phyloP scores from a whole-genome alignment of 805 yeast species.

The Schwanniomyces pseudopolymorphus region DNA sequence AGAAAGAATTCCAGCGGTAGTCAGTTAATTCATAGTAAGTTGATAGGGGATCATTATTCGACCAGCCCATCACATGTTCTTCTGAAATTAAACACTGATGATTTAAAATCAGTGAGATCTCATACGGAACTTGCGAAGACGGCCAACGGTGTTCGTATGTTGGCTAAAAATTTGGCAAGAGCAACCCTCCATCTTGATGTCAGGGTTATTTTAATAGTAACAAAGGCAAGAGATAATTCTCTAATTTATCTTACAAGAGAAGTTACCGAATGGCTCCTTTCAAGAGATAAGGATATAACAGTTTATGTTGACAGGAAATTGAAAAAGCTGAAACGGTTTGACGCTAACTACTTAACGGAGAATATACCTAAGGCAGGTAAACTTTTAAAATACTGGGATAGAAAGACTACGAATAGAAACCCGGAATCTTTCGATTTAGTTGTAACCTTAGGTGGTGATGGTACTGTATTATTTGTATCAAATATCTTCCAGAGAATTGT shows the following conservation, averaged over 20 bases:
- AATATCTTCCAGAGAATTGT: slow-evolving; percentile 44
- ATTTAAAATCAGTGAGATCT: slow-evolving; percentile 56
- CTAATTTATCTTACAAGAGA: slow-evolving; percentile 75
- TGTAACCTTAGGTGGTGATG: slow-evolving; percentile 47
- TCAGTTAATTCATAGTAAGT: slow-evolving; percentile 31
- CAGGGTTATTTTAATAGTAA: slow-evolving; percentile 72
- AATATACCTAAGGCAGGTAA: slow-evolving; percentile 47
- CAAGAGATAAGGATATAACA: slow-evolving; percentile 30
- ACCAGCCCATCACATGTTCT: slow-evolving; percentile 21
- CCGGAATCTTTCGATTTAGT: slow-evolving; percentile 46
- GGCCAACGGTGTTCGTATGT: slow-evolving; percentile 75
- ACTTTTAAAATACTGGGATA: slow-evolving; percentile 67
- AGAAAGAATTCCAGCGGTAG: neutral
- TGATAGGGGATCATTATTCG: slow-evolving; percentile 22
- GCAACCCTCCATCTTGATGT: slow-evolving; percentile 73
- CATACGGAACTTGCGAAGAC: slow-evolving; percentile 79
- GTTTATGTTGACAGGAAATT: slow-evolving; percentile 78
- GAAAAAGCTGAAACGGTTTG: slow-evolving; percentile 61
- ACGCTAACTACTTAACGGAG: slow-evolving; percentile 49
- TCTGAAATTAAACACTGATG: slow-evolving; percentile 33
- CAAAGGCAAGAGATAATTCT: slow-evolving; percentile 86
- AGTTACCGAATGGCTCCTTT: slow-evolving; percentile 72
- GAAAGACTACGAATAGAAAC: slow-evolving; percentile 46
- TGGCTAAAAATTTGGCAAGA: slow-evolving; percentile 67
- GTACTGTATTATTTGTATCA: slow-evolving; percentile 44